phyloP scores from a whole-genome alignment of 768 basidiomycete species.

The Cubamyces lactineus region DNA sequence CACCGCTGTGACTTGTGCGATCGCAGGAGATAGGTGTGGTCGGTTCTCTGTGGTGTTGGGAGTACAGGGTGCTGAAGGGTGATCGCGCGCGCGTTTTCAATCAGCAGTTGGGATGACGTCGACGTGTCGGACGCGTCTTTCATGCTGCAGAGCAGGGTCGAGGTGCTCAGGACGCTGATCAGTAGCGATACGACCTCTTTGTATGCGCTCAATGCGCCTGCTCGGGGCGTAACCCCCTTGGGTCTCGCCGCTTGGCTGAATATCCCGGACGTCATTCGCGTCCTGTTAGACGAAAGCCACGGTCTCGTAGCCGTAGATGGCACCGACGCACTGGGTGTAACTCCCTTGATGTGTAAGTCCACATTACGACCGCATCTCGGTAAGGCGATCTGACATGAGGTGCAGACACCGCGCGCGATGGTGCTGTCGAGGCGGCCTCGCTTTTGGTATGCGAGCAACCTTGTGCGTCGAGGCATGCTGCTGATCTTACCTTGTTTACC shows the following conservation, averaged over 20 bases:
- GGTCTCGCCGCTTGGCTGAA: constrained; percentile 83
- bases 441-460: constrained; percentile 52
- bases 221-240: constrained; percentile 76
- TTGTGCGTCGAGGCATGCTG: neutral
- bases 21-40: constrained; percentile 69
- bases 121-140: constrained; percentile 75
- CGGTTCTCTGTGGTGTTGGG: constrained; percentile 2
- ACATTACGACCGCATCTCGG: neutral
- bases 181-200: constrained; percentile 63
- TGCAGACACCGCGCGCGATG: constrained; percentile 78
- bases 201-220: constrained; percentile 74
- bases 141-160: constrained; percentile 58
- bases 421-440: constrained; percentile 66
- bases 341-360: constrained; percentile 81
- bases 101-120: constrained; percentile 63
- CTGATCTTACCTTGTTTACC: neutral
- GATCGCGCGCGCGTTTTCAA: constrained; percentile 12
- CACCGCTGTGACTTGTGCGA: constrained; percentile 66
- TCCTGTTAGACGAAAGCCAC: constrained; percentile 64
- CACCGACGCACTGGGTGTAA: constrained; percentile 74
- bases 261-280: constrained; percentile 56
- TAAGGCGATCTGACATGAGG: constrained; percentile 6
- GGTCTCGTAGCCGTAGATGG: constrained; percentile 73
- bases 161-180: constrained; percentile 58
- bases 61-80: constrained; percentile 18